phyloP scores from a whole-genome alignment of 1,284 basidiomycete genomes.

The Malassezia dermatis region DNA sequence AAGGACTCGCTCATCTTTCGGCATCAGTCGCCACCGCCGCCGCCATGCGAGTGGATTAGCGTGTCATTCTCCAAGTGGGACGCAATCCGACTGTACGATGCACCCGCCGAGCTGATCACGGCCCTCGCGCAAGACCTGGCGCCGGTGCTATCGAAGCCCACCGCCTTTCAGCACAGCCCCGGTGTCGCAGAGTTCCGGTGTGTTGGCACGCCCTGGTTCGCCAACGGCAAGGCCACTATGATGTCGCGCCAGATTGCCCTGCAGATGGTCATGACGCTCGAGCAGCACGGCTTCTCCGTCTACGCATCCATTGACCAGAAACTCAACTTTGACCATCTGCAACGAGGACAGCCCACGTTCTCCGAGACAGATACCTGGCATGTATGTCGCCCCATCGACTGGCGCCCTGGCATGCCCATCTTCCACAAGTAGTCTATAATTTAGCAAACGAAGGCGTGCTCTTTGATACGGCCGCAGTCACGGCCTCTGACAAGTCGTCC shows the following conservation, averaged over 20 bases:
- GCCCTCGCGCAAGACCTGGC: background rate
- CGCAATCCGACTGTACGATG: background rate
- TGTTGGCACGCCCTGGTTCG: background rate
- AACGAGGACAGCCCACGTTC: background rate
- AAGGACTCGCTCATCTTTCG: slow-evolving; percentile 6
- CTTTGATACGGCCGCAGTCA: slow-evolving; percentile 50
- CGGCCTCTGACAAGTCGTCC: slow-evolving; percentile 53
- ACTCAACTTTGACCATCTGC: background rate
- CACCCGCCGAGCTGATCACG: background rate
- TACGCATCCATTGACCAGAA: slow-evolving; percentile 7
- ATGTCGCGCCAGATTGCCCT: background rate
- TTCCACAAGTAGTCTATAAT: slow-evolving; percentile 21
- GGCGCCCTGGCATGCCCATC: slow-evolving; percentile 5
- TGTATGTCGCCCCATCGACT: background rate
- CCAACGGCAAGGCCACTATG: background rate
- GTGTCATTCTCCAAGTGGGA: background rate
- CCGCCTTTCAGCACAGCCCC: background rate
- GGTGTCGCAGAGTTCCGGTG: background rate
- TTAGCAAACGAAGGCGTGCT: slow-evolving; percentile 43
- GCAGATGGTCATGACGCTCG: slow-evolving; percentile 5
- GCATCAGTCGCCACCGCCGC: slow-evolving; percentile 2
- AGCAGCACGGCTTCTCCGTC: slow-evolving; percentile 6
- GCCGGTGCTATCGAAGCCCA: background rate
- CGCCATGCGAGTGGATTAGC: slow-evolving; percentile 2
- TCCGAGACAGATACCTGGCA: slow-evolving; percentile 5